Evolutionary conservation across 164 flowering plant species (phyloP).

Genomic region (Dillenia suffruticosa): DNA sequence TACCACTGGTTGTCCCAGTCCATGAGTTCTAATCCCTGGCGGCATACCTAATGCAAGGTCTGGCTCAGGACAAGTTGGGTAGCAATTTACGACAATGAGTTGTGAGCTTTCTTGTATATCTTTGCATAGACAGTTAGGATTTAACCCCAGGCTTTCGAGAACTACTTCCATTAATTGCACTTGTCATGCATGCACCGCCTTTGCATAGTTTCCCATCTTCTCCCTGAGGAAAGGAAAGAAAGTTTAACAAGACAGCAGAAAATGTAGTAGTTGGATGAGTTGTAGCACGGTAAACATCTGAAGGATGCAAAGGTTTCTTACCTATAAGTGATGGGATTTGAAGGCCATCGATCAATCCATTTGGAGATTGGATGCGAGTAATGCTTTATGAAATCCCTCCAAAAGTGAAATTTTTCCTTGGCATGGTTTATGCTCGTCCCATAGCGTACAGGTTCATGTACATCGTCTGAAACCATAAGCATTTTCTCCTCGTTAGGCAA

Average conservation of each 20-base stretch:
- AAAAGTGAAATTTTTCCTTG: conserved; percentile 25
- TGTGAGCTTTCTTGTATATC: conserved; percentile 32
- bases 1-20: conserved; percentile 22
- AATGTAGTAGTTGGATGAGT: background rate
- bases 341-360: conserved; percentile 47
- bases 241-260: background rate
- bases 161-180: conserved; percentile 25
- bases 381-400: conserved; percentile 55
- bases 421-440: conserved; percentile 36
- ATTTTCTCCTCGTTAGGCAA: conserved; percentile 40
- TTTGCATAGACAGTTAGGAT: conserved; percentile 18
- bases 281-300: background rate
- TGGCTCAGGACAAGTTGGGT: conserved; percentile 47
- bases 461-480: conserved; percentile 23
- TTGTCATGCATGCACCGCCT: conserved; percentile 25
- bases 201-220: conserved; percentile 44
- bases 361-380: conserved; percentile 34
- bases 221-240: conserved; percentile 13
- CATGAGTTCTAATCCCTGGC: conserved; percentile 34
- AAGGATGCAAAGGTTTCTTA: conserved; percentile 9
- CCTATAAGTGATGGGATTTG: conserved; percentile 44
- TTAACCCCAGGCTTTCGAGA: conserved; percentile 34
- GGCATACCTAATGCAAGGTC: conserved; percentile 41
- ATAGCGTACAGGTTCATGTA: conserved; percentile 38
- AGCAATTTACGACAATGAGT: conserved; percentile 38